Conservation (phyloP, 768 basidiomycete species). For the Xerocomus brunneocitrinus region DNA sequence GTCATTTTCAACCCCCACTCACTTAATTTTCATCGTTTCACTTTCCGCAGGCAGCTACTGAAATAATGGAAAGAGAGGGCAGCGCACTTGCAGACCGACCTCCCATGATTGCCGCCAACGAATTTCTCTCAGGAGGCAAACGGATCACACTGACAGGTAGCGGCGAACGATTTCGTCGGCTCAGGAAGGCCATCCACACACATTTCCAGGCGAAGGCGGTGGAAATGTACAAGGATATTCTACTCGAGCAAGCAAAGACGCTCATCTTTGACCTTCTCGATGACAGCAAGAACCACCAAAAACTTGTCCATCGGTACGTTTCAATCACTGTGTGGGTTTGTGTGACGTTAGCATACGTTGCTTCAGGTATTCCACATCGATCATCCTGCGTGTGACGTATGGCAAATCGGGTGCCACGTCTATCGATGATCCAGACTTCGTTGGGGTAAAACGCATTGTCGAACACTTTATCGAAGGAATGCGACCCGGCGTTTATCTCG, state of each 20-base stretch:
- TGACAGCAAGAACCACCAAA: slow-evolving; percentile 18
- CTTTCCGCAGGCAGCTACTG: slow-evolving; percentile 43
- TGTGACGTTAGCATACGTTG: not conserved
- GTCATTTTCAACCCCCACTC: too few relatives aligned
- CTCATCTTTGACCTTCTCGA: slow-evolving; percentile 30
- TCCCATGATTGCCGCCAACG: slow-evolving; percentile 46
- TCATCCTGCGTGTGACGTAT: slow-evolving; percentile 25
- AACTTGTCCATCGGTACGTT: slow-evolving; percentile 44
- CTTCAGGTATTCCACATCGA: slow-evolving; percentile 24
- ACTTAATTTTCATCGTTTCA: not conserved
- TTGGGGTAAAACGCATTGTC: slow-evolving; percentile 13
- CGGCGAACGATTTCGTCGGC: slow-evolving; percentile 53
- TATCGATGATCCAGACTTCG: slow-evolving; percentile 22
- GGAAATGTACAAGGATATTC: slow-evolving; percentile 40
- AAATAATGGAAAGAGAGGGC: slow-evolving; percentile 62
- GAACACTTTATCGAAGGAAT: slow-evolving; percentile 27
- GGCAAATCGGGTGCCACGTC: slow-evolving; percentile 19
- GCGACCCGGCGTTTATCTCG: slow-evolving; percentile 32
- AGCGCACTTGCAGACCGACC: slow-evolving; percentile 49
- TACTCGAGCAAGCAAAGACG: slow-evolving; percentile 32
- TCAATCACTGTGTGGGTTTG: slow-evolving; percentile 2
- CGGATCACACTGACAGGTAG: slow-evolving; percentile 44
- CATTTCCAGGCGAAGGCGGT: slow-evolving; percentile 50
- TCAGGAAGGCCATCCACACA: slow-evolving; percentile 50
- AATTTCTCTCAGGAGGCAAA: slow-evolving; percentile 53